Evolutionary conservation across 495 filamentous ascomycete species (phyloP).

Genomic region (Aspergillus sclerotioniger): DNA sequence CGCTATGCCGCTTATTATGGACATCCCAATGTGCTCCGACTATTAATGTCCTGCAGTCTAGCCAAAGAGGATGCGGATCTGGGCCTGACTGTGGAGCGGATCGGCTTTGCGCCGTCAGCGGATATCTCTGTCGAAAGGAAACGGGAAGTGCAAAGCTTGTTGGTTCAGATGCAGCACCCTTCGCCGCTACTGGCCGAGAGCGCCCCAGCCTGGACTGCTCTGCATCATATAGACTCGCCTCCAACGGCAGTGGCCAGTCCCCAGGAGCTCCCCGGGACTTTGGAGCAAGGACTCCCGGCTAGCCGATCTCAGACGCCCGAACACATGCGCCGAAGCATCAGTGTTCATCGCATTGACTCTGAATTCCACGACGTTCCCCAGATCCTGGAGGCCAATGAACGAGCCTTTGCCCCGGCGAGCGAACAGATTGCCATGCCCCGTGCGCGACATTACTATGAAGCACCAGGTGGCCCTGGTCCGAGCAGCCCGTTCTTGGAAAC

Average conservation of each 20-base stretch:
- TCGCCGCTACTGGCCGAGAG: background rate
- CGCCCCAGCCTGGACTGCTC: background rate
- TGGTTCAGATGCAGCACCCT: conserved; percentile 11
- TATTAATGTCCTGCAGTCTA: conserved; percentile 23
- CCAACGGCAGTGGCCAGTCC: background rate
- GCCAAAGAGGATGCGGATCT: conserved; percentile 14
- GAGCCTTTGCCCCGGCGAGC: background rate
- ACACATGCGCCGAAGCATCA: conserved; percentile 17
- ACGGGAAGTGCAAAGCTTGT: conserved; percentile 19
- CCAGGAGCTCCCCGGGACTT: conserved; percentile 28
- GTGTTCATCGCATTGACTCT: no score
- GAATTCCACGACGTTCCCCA: background rate
- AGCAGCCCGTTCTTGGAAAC: background rate
- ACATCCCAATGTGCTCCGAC: conserved; percentile 32
- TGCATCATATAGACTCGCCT: background rate
- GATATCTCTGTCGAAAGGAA: conserved; percentile 25
- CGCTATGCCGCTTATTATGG: conserved; percentile 43
- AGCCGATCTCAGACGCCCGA: conserved; percentile 29
- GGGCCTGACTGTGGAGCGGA: conserved; percentile 17
- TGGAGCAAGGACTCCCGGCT: conserved; percentile 26
- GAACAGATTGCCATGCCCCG: background rate
- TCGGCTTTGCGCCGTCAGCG: conserved; percentile 28
- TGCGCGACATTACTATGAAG: background rate
- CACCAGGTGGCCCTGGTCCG: background rate
- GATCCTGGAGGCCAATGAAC: background rate